phyloP scores from a whole-genome alignment of 495 filamentous ascomycete species.

The Hypoxylon perforatum region DNA sequence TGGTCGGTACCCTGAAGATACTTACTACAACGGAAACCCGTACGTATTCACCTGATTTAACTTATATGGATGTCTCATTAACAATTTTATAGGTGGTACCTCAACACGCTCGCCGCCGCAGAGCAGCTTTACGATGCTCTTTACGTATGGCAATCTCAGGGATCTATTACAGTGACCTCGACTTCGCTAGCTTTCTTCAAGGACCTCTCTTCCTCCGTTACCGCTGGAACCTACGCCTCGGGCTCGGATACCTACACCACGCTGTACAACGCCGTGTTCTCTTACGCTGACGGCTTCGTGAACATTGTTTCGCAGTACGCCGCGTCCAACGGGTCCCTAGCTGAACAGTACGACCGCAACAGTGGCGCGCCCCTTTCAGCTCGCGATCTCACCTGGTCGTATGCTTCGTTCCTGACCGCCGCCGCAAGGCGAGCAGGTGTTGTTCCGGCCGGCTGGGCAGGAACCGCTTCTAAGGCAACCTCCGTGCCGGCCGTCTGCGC shows the following conservation, averaged over 20 bases:
- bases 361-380: slow-evolving; percentile 66
- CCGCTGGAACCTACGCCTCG: slow-evolving; percentile 62
- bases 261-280: slow-evolving; percentile 64
- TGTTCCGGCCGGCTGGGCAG: slow-evolving; percentile 65
- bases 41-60: slow-evolving; percentile 12
- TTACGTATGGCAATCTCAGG: slow-evolving; percentile 66
- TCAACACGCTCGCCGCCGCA: slow-evolving; percentile 71
- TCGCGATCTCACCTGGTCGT: slow-evolving; percentile 74
- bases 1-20: slow-evolving; percentile 76
- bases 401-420: slow-evolving; percentile 71
- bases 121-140: slow-evolving; percentile 74
- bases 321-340: slow-evolving; percentile 62
- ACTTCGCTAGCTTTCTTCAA: slow-evolving; percentile 69
- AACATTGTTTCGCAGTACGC: slow-evolving; percentile 63
- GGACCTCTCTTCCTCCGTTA: slow-evolving; percentile 59
- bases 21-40: slow-evolving; percentile 73
- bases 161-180: slow-evolving; percentile 63
- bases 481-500: slow-evolving; percentile 66
- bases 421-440: slow-evolving; percentile 59
- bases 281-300: slow-evolving; percentile 75
- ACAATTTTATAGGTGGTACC: slow-evolving; percentile 61
- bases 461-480: slow-evolving; percentile 50
- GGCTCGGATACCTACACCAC: slow-evolving; percentile 58
- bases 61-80: slow-evolving; percentile 2
- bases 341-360: slow-evolving; percentile 69